Base-by-base conservation (phyloP, 2,329 filamentous ascomycete species). In the Sordariomycetes sp. region DNA sequence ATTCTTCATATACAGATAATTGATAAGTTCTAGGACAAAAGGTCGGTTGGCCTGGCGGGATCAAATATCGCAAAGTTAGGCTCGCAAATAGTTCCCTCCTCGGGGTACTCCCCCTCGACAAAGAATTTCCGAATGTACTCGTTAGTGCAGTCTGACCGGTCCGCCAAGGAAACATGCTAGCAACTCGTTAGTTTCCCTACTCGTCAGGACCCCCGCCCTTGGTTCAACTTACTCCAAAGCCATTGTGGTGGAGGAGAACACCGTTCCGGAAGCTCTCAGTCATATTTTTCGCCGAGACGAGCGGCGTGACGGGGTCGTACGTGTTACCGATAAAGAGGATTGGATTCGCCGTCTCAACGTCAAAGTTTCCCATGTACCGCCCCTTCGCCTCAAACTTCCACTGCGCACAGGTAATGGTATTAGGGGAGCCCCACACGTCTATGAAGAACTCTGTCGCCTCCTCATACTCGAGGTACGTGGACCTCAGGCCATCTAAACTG, bases 251-350 rank as follows among this genome's bases (percentile, higher is more conserved):
- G 28, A 80, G 63, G 6, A 80, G 66, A 0, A 71, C 69, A 0
- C 76, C 77, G 15, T 69, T 71, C 0, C 69, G 68, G 55, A 79
- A 80, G 0, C 70, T 67, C 2, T 64, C 66, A 17, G 66, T 72
- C 66, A 75, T 74, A 58, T 72, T 74, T n/a, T 68, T 59, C 4
- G 76, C 74, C 59, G 73, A 76, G 20, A 70, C 61, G 2, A 73
- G 62, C 20, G 76, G 76, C n/a, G 76, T 78, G 25, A 77, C 69
- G 50, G 76, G 77, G 60, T 78, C 76, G 15, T 70, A 70, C 34
- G 65, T 62, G 59, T 76, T 76, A 10, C 70, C 70, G 7, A 78
- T 65, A 61, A 72, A 77, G 22, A 78, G 62, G 42, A 78, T 69
- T 0, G 76, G 76, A n/a, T 70, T 67, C 7, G 59, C 62, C 2